Percentiles rank a stretch among this genome's conserved stretches.
Evolutionary conservation across 768 basidiomycete species (phyloP).

Genomic region (Gyrodon lividus): DNA sequence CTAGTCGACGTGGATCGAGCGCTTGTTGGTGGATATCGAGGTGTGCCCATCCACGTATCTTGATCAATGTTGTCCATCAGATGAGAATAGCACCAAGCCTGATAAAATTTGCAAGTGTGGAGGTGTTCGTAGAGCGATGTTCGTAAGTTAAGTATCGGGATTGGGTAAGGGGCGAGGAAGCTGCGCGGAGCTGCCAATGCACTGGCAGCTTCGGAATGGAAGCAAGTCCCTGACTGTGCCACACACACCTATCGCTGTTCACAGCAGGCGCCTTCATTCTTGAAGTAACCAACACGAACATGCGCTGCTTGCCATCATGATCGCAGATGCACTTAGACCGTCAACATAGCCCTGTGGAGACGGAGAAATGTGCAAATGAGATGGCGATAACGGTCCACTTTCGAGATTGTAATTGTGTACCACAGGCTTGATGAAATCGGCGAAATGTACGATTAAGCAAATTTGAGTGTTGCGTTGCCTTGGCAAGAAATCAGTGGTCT

Average conservation of each 20-base stretch:
- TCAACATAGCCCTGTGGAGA: not conserved
- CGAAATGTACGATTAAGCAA: too few relatives aligned
- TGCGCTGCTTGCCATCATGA: not conserved
- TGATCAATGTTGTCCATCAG: slow-evolving; percentile 18
- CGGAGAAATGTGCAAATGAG: not conserved
- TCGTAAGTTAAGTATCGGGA: not conserved
- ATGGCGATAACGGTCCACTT: not conserved
- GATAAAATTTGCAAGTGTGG: not conserved
- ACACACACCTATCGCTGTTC: not conserved
- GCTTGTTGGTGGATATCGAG: slow-evolving; percentile 20
- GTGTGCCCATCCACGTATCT: slow-evolving; percentile 23
- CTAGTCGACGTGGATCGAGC: slow-evolving; percentile 19
- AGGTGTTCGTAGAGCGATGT: not conserved
- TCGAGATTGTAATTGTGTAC: not conserved
- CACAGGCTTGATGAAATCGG: too few relatives aligned
- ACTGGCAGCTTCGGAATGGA: not conserved
- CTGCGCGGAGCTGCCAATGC: not conserved
- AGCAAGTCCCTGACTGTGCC: not conserved
- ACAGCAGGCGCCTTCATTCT: not conserved
- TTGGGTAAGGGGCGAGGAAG: not conserved
- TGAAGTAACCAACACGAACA: not conserved
- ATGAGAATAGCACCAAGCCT: not conserved
- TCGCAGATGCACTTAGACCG: not conserved
- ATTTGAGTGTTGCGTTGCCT: not conserved
- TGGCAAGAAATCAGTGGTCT: not conserved